Percentiles rank a stretch among this genome's conserved stretches.
phyloP scores from a whole-genome alignment of 2,329 filamentous ascomycete genomes.

The Phialophora verrucosa region DNA sequence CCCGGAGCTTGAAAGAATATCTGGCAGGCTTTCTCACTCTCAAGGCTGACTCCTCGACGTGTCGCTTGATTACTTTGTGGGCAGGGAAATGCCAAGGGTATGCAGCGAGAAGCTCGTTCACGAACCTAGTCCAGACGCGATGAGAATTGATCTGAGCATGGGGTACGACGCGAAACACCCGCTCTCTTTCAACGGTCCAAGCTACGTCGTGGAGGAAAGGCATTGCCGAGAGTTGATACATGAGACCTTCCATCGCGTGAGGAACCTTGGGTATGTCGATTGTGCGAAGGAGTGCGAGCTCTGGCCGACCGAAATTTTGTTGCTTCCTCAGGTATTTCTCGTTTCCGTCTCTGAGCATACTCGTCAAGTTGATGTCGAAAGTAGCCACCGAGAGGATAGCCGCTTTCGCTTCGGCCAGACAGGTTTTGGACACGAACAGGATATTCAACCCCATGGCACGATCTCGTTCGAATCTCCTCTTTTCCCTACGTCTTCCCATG shows the following conservation, averaged over 20 bases:
- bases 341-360: not conserved
- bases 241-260: not conserved
- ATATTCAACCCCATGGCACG: slow-evolving; percentile 11
- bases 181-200: not conserved
- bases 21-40: not conserved
- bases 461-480: not conserved
- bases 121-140: not conserved
- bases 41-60: not conserved
- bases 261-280: not conserved
- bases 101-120: not conserved
- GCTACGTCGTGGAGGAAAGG: slow-evolving; percentile 1
- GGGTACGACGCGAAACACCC: not conserved
- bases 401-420: slow-evolving; percentile 4
- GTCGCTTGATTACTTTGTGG: not conserved
- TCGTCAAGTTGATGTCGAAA: slow-evolving; percentile 13
- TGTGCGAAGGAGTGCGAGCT: not conserved
- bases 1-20: not conserved
- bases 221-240: not conserved
- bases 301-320: not conserved
- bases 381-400: not conserved
- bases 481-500: not conserved
- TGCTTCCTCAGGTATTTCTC: not conserved
- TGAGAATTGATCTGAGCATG: not conserved
- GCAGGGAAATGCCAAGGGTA: not conserved
- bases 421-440: slow-evolving; percentile 1